Evolutionary conservation across 805 yeast species (phyloP).

Genomic region (Babjeviella inositovora): DNA sequence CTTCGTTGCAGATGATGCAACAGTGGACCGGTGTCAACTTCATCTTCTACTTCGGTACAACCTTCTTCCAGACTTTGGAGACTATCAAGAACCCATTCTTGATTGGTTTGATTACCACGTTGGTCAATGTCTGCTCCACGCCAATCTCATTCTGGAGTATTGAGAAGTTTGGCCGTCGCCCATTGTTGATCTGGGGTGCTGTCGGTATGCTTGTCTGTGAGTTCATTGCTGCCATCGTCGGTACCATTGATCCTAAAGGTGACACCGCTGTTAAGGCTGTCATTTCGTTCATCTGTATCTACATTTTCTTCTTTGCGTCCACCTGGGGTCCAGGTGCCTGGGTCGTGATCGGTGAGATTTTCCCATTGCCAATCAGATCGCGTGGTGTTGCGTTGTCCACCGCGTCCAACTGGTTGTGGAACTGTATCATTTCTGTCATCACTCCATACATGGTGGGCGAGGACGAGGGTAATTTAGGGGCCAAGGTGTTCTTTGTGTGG

Average conservation of each 20-base stretch:
- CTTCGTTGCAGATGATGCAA: constrained; percentile 33
- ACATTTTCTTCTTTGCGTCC: constrained; percentile 23
- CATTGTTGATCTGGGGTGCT: constrained; percentile 44
- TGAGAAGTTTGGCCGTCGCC: constrained; percentile 54
- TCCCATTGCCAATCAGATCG: constrained; percentile 19
- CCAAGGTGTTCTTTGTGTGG: constrained; percentile 25
- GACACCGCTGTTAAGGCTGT: constrained; percentile 21
- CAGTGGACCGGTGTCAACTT: constrained; percentile 64
- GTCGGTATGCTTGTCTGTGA: constrained; percentile 47
- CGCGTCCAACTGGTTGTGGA: constrained; percentile 13
- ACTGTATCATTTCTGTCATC: constrained; percentile 16
- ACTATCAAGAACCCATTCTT: constrained; percentile 30
- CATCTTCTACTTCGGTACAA: constrained; percentile 55
- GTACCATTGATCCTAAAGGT: constrained; percentile 5
- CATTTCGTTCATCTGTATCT: constrained; percentile 22
- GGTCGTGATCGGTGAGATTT: constrained; percentile 19
- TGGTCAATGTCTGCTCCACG: constrained; percentile 31
- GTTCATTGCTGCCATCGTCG: constrained; percentile 39
- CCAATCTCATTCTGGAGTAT: constrained; percentile 36
- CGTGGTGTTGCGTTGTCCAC: constrained; percentile 11
- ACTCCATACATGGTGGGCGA: constrained; percentile 26
- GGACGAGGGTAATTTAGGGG: constrained; percentile 25
- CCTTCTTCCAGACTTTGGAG: constrained; percentile 36
- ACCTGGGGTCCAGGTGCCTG: constrained; percentile 29
- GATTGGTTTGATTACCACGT: constrained; percentile 23